phyloP scores from a whole-genome alignment of 768 basidiomycete genomes.

The Phaeolepiota aurea region DNA sequence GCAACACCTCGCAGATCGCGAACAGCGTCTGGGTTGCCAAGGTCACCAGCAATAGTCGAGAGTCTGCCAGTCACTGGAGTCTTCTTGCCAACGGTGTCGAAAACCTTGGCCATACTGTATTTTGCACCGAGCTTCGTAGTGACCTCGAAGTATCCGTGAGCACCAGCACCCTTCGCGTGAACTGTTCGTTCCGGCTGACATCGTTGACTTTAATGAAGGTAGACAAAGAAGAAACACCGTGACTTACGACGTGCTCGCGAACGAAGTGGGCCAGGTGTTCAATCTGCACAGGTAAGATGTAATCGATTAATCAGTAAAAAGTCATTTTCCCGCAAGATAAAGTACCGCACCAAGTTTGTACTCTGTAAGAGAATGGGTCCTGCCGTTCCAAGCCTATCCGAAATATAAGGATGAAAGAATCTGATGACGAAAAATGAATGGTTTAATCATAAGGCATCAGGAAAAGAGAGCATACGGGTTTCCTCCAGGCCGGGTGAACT shows the following conservation, averaged over 20 bases:
- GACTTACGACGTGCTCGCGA: slow-evolving; percentile 9
- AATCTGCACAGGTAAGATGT: slow-evolving; percentile 4
- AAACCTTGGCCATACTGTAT: slow-evolving; percentile 22
- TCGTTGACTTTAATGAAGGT: neutral
- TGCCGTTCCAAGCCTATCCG: slow-evolving; percentile 8
- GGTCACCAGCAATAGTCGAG: slow-evolving; percentile 45
- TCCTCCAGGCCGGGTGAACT: slow-evolving; percentile 8
- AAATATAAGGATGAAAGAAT: slow-evolving; percentile 7
- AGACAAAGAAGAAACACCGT: neutral
- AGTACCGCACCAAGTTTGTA: slow-evolving; percentile 7
- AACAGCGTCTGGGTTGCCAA: slow-evolving; percentile 38
- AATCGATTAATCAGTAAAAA: neutral
- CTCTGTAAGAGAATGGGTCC: slow-evolving; percentile 9
- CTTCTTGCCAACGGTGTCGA: slow-evolving; percentile 19
- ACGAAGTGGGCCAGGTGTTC: slow-evolving; percentile 10
- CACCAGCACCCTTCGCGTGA: slow-evolving; percentile 29
- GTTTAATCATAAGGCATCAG: neutral
- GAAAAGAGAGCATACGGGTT: slow-evolving; percentile 5
- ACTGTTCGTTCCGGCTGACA: slow-evolving; percentile 21
- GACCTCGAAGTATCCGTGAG: slow-evolving; percentile 46
- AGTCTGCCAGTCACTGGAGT: slow-evolving; percentile 35
- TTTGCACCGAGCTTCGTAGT: slow-evolving; percentile 33
- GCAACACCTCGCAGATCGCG: slow-evolving; percentile 50
- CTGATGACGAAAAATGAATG: neutral
- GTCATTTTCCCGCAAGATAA: neutral